Evolutionary conservation across 2,329 filamentous ascomycete genomes (phyloP).

Genomic region (Pseudofabraea citricarpa): DNA sequence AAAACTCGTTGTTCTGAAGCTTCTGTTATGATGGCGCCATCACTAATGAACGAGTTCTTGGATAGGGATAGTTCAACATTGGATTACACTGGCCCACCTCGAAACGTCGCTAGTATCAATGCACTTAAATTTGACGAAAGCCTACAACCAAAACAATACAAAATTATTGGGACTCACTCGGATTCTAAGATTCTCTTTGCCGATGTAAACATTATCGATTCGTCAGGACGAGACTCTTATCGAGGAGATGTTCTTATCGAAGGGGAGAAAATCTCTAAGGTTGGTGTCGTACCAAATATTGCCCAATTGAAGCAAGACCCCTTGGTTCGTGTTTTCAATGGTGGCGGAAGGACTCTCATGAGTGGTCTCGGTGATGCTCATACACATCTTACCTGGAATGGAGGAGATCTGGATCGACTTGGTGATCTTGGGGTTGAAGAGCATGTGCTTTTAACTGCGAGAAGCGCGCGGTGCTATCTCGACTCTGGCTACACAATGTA

Average conservation of each 20-base stretch:
- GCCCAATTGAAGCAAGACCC: slow-evolving; percentile 18
- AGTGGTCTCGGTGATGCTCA: slow-evolving; percentile 42
- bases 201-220: slow-evolving; percentile 29
- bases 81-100: slow-evolving; percentile 9
- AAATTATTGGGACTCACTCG: slow-evolving; percentile 15
- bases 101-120: slow-evolving; percentile 13
- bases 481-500: slow-evolving; percentile 44
- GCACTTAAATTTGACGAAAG: slow-evolving; percentile 10
- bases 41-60: no score
- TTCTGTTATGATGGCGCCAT: no score
- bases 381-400: slow-evolving; percentile 42
- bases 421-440: slow-evolving; percentile 39
- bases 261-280: slow-evolving; percentile 20
- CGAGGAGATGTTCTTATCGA: slow-evolving; percentile 27
- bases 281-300: slow-evolving; percentile 21
- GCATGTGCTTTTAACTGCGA: slow-evolving; percentile 37
- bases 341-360: slow-evolving; percentile 36
- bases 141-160: slow-evolving; percentile 13
- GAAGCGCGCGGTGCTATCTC: slow-evolving; percentile 36
- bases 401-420: slow-evolving; percentile 31
- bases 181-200: slow-evolving; percentile 25
- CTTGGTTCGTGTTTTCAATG: slow-evolving; percentile 11
- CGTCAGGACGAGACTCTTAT: slow-evolving; percentile 25
- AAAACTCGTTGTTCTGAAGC: no score
- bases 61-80: no score